Evolutionary conservation across 345 rosid genomes (phyloP), one percentile per base, ranked within the genome.

Genomic region (Aurinia saxatilis): DNA sequence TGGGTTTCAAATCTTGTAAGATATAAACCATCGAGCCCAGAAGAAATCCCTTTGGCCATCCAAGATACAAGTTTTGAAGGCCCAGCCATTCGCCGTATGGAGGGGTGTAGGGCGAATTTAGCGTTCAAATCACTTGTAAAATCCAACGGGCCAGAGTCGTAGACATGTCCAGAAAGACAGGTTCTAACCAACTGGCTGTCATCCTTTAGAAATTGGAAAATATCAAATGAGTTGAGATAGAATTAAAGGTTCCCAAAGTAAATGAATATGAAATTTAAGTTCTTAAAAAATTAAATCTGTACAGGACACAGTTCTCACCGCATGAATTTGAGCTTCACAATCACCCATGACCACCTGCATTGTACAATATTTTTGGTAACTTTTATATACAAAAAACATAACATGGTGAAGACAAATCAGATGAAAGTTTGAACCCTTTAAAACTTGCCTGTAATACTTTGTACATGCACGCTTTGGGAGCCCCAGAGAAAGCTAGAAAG

Each of bases 381-480:
- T 10, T 47, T 70, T 39, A 70, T 15, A 33, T 16, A 49, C 37
- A 58, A 30, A 51, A 57, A 56, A 39, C 68, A 60, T 10, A 40
- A 69, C 33, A 61, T 23, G 8, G 35, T 36, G 31, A 27, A 15
- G 5, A 49, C n/a, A 34, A 44, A 37, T 6, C 1, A 27, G 10
- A 53, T 37, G n/a, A 37, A 60, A 66, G 36, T 37, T 8, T 1
- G 52, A 59, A 49, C 27, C 19, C 21, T 21, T 34, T 31, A 16
- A 3, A 46, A 36, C 16, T 48, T 74, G 74, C 99, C 95, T 93
- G 95, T 55, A 84, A 76, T 18, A 82, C 85, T 80, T 93, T 87
- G 79, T 84, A 81, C 97, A 87, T 75, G 73, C 95, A 90, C 66
- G 97, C 95, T 76, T 93, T 90, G 1, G 96, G 67, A 77, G 88